A percentile compares a stretch with the other conserved stretches of the same genome.
Conservation (phyloP, 2,329 filamentous ascomycete species). For the Lithohypha guttulata region DNA sequence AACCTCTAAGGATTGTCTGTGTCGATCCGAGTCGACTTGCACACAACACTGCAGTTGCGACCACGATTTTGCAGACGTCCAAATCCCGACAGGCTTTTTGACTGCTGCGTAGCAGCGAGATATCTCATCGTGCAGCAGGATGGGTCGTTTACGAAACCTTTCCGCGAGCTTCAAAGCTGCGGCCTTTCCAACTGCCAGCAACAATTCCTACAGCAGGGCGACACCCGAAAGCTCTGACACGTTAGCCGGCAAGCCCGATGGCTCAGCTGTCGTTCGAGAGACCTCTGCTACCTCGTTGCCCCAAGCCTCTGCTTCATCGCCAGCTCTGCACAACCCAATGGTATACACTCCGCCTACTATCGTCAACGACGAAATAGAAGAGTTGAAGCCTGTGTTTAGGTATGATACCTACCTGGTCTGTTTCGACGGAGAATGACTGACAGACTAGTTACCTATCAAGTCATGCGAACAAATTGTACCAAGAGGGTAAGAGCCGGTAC, state of each 20-base stretch:
- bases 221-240: constrained; percentile 11
- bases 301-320: constrained; percentile 11
- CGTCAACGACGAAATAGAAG: constrained; percentile 75
- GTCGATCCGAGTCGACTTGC: neutral
- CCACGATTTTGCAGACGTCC: neutral
- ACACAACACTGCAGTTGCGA: neutral
- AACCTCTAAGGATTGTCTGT: neutral
- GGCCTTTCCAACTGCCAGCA: constrained; percentile 12
- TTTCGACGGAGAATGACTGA: constrained; percentile 10
- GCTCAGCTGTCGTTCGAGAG: constrained; percentile 12
- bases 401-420: constrained; percentile 3
- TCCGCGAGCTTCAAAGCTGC: constrained; percentile 21
- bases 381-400: constrained; percentile 87
- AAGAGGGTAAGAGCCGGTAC: constrained; percentile 49
- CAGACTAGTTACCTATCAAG: constrained; percentile 61
- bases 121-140: constrained; percentile 12
- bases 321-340: constrained; percentile 17
- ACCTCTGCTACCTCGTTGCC: constrained; percentile 12
- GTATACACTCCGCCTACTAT: constrained; percentile 56
- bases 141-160: constrained; percentile 21
- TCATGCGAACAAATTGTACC: constrained; percentile 92
- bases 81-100: no score
- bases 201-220: constrained; percentile 10
- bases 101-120: no score
- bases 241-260: constrained; percentile 13